Conservation (phyloP, 805 yeast genomes). For the Zygotorulaspora sp. region DNA sequence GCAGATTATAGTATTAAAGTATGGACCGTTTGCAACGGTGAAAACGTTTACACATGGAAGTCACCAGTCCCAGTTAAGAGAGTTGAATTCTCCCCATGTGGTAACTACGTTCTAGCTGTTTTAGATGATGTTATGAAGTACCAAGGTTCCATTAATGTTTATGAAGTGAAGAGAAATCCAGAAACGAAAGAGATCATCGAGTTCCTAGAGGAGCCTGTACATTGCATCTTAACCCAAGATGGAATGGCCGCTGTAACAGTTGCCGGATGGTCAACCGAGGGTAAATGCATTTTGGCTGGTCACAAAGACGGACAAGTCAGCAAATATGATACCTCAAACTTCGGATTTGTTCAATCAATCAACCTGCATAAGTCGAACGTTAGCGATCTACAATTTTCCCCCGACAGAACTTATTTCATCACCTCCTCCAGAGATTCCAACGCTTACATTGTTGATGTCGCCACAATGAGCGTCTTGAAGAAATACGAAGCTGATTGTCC, state of each 20-base stretch:
- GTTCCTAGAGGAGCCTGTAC: conserved; percentile 48
- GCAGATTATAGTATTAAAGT: conserved; percentile 83
- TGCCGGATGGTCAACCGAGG: conserved; percentile 83
- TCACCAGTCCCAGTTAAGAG: conserved; percentile 84
- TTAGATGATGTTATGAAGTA: conserved; percentile 92
- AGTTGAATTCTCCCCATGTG: conserved; percentile 79
- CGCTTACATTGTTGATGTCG: conserved; percentile 74
- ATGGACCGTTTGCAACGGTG: conserved; percentile 81
- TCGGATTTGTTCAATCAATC: conserved; percentile 52
- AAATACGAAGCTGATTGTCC: conserved; percentile 86
- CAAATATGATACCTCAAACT: conserved; percentile 71
- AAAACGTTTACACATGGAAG: conserved; percentile 65
- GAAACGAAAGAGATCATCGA: conserved; percentile 31
- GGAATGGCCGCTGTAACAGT: conserved; percentile 63
- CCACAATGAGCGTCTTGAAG: conserved; percentile 65
- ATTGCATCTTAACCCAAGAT: conserved; percentile 57
- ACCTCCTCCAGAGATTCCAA: conserved; percentile 90
- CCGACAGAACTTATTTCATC: conserved; percentile 83
- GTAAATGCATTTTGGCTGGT: conserved; percentile 72
- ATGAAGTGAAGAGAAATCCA: conserved; percentile 49
- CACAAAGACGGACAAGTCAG: conserved; percentile 83
- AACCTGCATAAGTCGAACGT: conserved; percentile 72
- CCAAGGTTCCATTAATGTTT: conserved; percentile 70
- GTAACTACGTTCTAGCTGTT: conserved; percentile 62
- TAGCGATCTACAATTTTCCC: conserved; percentile 87